These are phyloP conservation scores for Trifolium subterraneum DNA, from an alignment of 306 rosid species.

Conservation along the genomic window DNA sequence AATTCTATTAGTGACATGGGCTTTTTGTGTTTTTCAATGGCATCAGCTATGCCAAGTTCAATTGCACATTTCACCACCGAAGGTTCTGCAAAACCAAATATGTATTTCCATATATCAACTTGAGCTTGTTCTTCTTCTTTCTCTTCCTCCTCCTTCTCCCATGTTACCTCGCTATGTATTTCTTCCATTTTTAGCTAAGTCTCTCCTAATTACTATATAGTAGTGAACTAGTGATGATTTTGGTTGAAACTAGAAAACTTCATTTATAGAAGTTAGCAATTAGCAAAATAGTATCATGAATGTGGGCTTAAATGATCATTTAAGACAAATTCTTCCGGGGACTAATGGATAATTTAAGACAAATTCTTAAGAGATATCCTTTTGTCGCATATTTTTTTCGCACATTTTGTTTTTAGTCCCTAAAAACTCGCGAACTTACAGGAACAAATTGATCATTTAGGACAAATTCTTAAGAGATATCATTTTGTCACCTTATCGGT, in stretches of 20 bases:
- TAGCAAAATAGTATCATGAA: no score
- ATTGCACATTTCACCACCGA: slow-evolving; percentile 71
- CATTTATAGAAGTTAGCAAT: slow-evolving; percentile 24
- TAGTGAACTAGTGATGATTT: background rate
- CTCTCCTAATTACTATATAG: no score
- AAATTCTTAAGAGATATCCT: no score
- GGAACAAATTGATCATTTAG: no score
- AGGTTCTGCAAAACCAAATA: slow-evolving; percentile 60
- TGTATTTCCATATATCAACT: slow-evolving; percentile 51
- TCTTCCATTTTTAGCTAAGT: slow-evolving; percentile 32
- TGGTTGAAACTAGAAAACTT: slow-evolving; percentile 10
- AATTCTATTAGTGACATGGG: slow-evolving; percentile 61
- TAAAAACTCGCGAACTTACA: no score
- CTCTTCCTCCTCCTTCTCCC: slow-evolving; percentile 15
- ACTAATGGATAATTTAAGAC: no score
- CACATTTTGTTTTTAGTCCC: no score
- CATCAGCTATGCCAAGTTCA: slow-evolving; percentile 70
- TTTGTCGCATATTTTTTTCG: no score
- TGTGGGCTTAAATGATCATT: no score
- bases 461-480: no score
- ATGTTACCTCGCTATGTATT: slow-evolving; percentile 18
- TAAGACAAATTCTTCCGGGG: no score
- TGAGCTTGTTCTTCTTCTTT: slow-evolving; percentile 50
- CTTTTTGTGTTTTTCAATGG: slow-evolving; percentile 55
- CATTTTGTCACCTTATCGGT: no score